Evolutionary conservation across 2,329 filamentous ascomycete species (phyloP), one percentile per base, ranked within the genome.

Genomic region (Fusarium sp.): DNA sequence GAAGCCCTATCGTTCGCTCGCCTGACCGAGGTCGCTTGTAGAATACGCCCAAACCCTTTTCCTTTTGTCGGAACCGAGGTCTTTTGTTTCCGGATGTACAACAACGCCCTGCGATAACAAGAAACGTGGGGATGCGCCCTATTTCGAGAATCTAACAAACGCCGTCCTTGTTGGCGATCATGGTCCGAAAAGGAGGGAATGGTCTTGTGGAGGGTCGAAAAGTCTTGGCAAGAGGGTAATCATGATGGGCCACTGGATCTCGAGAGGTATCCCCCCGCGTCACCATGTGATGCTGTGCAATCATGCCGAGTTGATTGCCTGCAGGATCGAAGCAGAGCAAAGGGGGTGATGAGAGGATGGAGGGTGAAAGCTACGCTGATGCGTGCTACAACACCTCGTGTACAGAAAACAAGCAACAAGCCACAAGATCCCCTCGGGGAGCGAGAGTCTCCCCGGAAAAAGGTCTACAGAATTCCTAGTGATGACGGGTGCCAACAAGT

Each of bases 211-310:
- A 27, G 63, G 52, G 52, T 40, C 10, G 30, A 59, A 37, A 43
- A 22, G 37, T 59, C 67, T 71, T 68, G 60, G 70, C 70, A 57
- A 58, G 43, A 30, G 25, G 27, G 47, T 72, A 73, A 74, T 73
- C 59, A 73, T 63, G 69, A 75, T 73, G 56, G 43, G n/a, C 43
- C 12, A 22, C 25, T 61, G 2, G 56, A 37, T 30, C 17, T 47
- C 60, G 38, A 38, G 27, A 30, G 25, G 10, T 22, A 40, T 32
- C 52, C 38, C 62, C 63, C 37, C 22, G 54, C 60, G 32, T 37
- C 38, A 43, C 60, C 37, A 27, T 43, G 43, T 30, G 54, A 63
- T 63, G 61, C 20, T 64, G 68, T 63, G 54, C 50, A 8, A 33
- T 47, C 61, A 25, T 71, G 56, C 22, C 40, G 47, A 52, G 6